These are phyloP conservation scores for Geranomyces variabilis DNA, from an alignment of 192 early-diverging fungal genomes.

Conservation along the genomic window DNA sequence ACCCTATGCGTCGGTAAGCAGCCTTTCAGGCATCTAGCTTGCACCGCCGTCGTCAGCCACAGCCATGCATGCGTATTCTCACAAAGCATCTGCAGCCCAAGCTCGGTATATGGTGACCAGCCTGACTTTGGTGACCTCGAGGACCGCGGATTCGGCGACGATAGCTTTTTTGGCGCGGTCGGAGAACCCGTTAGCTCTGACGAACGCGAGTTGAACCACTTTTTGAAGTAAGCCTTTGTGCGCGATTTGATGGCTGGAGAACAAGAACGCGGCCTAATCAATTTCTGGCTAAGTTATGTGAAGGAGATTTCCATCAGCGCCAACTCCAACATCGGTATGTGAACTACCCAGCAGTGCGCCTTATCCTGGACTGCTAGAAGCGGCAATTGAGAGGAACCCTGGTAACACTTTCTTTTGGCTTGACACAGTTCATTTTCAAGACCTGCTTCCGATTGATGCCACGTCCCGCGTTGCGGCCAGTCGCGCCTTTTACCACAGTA, in stretches of 20 bases:
- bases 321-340: constrained; percentile 20
- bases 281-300: constrained; percentile 21
- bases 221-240: constrained; percentile 19
- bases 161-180: background rate
- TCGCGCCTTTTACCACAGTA: constrained; percentile 33
- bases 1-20: constrained; percentile 15
- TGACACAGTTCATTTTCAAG: constrained; percentile 33
- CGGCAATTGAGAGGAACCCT: too few relatives aligned
- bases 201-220: constrained; percentile 3
- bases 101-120: too few relatives aligned
- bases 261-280: background rate
- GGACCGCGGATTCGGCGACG: background rate
- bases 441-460: constrained; percentile 17
- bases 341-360: too few relatives aligned
- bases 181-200: background rate
- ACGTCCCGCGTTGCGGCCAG: constrained; percentile 15
- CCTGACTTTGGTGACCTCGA: background rate
- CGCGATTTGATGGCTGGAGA: background rate
- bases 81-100: background rate
- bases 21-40: background rate
- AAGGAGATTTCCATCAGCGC: constrained; percentile 10
- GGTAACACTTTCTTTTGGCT: too few relatives aligned
- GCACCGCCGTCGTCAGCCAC: too few relatives aligned
- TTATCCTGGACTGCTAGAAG: too few relatives aligned
- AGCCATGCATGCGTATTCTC: background rate